Evolutionary conservation across 2,329 filamentous ascomycete species (phyloP).

Genomic region (Monilinia laxa): DNA sequence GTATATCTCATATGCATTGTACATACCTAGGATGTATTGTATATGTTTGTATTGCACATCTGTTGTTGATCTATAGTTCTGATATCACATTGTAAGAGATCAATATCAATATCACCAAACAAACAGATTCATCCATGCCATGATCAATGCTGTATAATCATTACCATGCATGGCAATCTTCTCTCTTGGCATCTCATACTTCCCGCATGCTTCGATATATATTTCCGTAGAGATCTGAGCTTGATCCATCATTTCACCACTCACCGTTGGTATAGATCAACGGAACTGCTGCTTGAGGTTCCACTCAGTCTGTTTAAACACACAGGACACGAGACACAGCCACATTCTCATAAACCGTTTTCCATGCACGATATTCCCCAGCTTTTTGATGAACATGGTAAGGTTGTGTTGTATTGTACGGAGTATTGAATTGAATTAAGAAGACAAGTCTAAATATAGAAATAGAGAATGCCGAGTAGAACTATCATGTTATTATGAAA

Average conservation of each 20-base stretch:
- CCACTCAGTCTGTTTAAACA: neutral
- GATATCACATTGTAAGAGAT: too few relatives aligned
- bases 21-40: too few relatives aligned
- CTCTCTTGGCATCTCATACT: neutral
- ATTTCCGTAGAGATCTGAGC: too few relatives aligned
- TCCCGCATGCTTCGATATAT: neutral
- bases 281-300: neutral
- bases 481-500: neutral
- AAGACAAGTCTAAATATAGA: neutral
- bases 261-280: neutral
- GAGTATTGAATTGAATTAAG: neutral
- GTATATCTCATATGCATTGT: too few relatives aligned
- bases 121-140: too few relatives aligned
- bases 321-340: neutral
- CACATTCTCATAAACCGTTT: neutral
- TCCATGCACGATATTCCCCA: constrained; percentile 5
- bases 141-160: too few relatives aligned
- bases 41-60: too few relatives aligned
- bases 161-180: neutral
- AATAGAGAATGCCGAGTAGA: neutral
- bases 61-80: too few relatives aligned
- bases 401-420: neutral
- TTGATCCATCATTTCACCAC: neutral
- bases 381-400: neutral
- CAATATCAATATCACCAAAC: too few relatives aligned